Base-by-base conservation (phyloP, 192 early-diverging fungal species). In the Mycoemilia scoparia region DNA sequence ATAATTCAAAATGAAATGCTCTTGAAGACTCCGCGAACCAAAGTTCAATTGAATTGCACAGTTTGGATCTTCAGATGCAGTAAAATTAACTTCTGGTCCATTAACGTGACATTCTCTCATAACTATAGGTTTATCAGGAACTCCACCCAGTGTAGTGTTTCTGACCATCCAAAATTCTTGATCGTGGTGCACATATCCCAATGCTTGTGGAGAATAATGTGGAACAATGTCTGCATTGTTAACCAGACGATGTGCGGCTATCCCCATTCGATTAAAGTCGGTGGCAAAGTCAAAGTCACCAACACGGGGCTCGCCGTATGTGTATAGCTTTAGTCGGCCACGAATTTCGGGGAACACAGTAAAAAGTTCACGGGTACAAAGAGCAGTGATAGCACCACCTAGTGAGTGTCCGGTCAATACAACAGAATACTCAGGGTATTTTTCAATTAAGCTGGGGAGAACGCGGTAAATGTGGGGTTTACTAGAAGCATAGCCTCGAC, bases 341-440 rank as follows among this genome's bases (percentile, higher is more conserved):
- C 49, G 26, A 0, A 50, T 14, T 5, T 50, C 37, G 7, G 51
- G 48, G 21, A 34, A 16, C 6, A 18, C 29, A 5, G 45, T 26
- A 2, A 49, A 50, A 12, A 59, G n/a, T 21, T 57, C 54, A 22
- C 49, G 28, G 18, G 55, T 55, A 21, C 54, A 57, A 21, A 64
- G 22, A n/a, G 46, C 54, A 3, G 60, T 24, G 31, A 54, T 47
- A 3, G 60, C 60, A 7, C 60, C 60, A 24, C 60, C 60, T 3
- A 64, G 55, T n/a, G 60, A 64, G 21, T 64, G 60, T 0, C 60
- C 60, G 3, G 60, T 58, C 35, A 64, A 64, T 22, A 64, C 54
- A 5, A 64, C 11, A 28, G 46, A 50, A 40, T 64, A 50, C 1
- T 37, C 18, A 3, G 60, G 55, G 14, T 50, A 47, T 21, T 15